Percentiles rank a stretch among this genome's conserved stretches.
Conservation (phyloP, 1,139 yeast species). For the Candida pseudoviswanathii region DNA sequence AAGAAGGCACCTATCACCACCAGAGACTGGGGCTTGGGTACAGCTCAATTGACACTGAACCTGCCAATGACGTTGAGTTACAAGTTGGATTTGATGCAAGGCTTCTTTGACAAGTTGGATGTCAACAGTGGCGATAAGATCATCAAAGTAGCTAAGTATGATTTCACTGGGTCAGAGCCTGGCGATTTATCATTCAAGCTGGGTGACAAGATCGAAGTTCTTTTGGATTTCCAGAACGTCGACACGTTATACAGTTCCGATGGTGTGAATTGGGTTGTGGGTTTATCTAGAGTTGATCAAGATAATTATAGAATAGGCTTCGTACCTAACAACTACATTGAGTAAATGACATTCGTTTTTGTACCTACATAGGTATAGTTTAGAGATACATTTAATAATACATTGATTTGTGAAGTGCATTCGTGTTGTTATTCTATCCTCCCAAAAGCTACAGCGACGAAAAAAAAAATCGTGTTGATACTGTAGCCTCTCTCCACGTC, state of each 20-base stretch:
- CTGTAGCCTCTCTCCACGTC: not conserved
- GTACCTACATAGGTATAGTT: not conserved
- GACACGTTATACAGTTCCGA: constrained; percentile 24
- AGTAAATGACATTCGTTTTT: not conserved
- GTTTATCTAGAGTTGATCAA: constrained; percentile 18
- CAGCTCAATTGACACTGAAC: constrained; percentile 6
- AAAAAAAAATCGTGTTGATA: not conserved
- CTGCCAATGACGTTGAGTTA: constrained; percentile 25
- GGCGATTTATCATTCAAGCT: constrained; percentile 44
- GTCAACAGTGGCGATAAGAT: constrained; percentile 10
- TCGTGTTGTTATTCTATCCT: not conserved
- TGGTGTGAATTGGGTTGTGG: constrained; percentile 40
- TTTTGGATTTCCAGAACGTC: constrained; percentile 35
- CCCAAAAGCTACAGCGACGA: too few relatives aligned
- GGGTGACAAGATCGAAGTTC: constrained; percentile 38
- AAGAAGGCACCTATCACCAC: constrained; percentile 30
- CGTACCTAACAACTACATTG: constrained; percentile 40
- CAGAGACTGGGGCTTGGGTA: not conserved
- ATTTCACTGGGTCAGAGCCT: constrained; percentile 35
- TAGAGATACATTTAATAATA: not conserved
- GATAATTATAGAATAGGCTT: constrained; percentile 37
- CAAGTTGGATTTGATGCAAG: constrained; percentile 27
- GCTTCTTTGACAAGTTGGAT: constrained; percentile 25
- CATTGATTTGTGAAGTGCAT: not conserved
- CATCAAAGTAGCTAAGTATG: constrained; percentile 26